Percentiles rank a stretch among this genome's conserved stretches.
Conservation (phyloP, 345 rosid species). For the Lepidium sativum region DNA sequence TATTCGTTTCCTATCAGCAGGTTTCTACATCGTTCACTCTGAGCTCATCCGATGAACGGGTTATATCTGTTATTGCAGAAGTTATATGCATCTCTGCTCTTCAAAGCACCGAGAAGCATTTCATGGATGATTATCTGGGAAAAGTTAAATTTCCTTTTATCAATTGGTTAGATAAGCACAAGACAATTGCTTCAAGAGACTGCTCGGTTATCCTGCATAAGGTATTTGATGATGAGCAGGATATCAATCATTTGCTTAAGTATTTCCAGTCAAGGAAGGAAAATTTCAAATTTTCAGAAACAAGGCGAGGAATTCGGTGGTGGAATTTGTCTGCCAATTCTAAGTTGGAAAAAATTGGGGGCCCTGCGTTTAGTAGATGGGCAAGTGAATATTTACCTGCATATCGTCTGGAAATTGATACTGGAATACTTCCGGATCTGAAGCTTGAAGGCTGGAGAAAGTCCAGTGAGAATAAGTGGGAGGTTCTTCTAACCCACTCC, state of each 20-base stretch:
- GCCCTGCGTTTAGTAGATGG: constrained; percentile 68
- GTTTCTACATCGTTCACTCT: constrained; percentile 52
- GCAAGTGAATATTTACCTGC: constrained; percentile 60
- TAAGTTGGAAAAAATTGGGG: constrained; percentile 64
- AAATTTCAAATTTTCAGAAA: constrained; percentile 15
- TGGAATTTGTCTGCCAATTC: constrained; percentile 45
- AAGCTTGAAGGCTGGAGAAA: constrained; percentile 80
- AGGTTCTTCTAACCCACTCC: constrained; percentile 82
- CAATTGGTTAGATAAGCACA: constrained; percentile 38
- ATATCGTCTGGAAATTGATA: constrained; percentile 56
- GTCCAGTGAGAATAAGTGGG: constrained; percentile 47
- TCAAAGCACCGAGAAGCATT: constrained; percentile 51
- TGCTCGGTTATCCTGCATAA: constrained; percentile 46
- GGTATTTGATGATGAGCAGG: constrained; percentile 56
- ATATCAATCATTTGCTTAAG: constrained; percentile 46
- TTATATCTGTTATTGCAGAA: constrained; percentile 68
- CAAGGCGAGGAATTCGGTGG: constrained; percentile 36
- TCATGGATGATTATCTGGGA: constrained; percentile 34
- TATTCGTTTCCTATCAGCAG: constrained; percentile 59
- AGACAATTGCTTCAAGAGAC: constrained; percentile 50
- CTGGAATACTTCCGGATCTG: constrained; percentile 36
- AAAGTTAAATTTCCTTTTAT: constrained; percentile 27
- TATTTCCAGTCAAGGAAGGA: constrained; percentile 38
- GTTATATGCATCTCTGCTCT: constrained; percentile 56
- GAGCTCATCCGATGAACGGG: constrained; percentile 51